Percentiles rank a stretch among this genome's conserved stretches.
Conservation (phyloP, 129 eudicot genomes). For the Gnaphalium uliginosum region DNA sequence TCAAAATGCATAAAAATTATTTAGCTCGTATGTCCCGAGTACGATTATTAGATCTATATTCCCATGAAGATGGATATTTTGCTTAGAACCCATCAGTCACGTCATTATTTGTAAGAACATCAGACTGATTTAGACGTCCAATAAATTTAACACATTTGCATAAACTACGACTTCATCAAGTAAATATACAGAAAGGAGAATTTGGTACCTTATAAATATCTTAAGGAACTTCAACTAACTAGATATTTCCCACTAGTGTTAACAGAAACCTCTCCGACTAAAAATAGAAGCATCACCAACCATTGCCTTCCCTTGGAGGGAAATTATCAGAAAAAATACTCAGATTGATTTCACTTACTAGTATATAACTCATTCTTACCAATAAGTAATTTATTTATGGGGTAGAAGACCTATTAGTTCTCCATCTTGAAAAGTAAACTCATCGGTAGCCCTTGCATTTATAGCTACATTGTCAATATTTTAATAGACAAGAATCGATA, state of each 20-base stretch:
- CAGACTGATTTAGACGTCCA: neutral
- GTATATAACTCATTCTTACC: neutral
- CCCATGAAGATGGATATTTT: neutral
- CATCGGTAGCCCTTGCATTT: too few relatives aligned
- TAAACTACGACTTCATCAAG: neutral
- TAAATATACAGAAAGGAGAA: neutral
- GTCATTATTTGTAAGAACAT: neutral
- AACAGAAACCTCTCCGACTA: too few relatives aligned
- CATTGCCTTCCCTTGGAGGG: neutral
- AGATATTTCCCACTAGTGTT: neutral
- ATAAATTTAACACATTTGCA: neutral
- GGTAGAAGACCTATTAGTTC: too few relatives aligned
- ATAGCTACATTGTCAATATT: too few relatives aligned
- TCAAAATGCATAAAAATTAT: neutral
- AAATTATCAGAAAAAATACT: neutral
- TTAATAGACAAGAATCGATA: neutral
- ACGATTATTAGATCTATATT: neutral
- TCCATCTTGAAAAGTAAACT: too few relatives aligned
- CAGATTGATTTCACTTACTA: neutral
- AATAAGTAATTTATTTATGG: neutral
- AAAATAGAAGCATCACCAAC: too few relatives aligned
- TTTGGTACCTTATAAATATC: constrained; percentile 4
- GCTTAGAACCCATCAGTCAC: neutral
- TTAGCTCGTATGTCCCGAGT: neutral
- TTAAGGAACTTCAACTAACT: constrained; percentile 6